These are phyloP conservation scores for Candida endomychidarum DNA, from an alignment of 805 yeast genomes.

Conservation along the genomic window DNA sequence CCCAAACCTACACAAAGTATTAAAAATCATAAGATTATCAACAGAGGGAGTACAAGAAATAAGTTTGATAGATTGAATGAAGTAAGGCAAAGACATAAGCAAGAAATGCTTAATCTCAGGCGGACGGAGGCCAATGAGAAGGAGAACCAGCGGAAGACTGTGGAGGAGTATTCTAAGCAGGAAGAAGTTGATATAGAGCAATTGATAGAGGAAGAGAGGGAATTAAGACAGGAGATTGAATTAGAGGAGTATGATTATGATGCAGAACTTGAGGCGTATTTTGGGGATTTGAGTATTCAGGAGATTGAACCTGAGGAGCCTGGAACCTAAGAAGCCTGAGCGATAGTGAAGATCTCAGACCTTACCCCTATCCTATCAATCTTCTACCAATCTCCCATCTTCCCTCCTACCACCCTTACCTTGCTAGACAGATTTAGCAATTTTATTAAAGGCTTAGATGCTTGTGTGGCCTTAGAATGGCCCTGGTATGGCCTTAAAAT, in stretches of 20 bases:
- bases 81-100: constrained; percentile 25
- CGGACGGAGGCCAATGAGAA: constrained; percentile 20
- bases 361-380: too few relatives aligned
- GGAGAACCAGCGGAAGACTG: constrained; percentile 17
- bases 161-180: constrained; percentile 9
- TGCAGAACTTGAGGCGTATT: constrained; percentile 22
- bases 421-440: too few relatives aligned
- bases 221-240: constrained; percentile 6
- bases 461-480: too few relatives aligned
- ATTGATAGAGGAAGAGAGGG: constrained; percentile 25
- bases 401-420: too few relatives aligned
- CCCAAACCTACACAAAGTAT: constrained; percentile 6
- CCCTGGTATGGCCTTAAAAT: too few relatives aligned
- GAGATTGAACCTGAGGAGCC: too few relatives aligned
- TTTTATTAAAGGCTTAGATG: too few relatives aligned
- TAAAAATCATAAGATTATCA: constrained; percentile 9
- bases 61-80: constrained; percentile 19
- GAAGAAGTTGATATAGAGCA: constrained; percentile 19
- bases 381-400: too few relatives aligned
- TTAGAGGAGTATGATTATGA: constrained; percentile 11
- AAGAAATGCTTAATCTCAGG: constrained; percentile 18
- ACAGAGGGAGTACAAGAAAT: constrained; percentile 22
- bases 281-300: constrained; percentile 11
- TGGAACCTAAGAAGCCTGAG: too few relatives aligned
- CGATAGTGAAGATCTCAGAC: too few relatives aligned